Evolutionary conservation across 345 rosid species (phyloP), one percentile per base, ranked within the genome.

Genomic region (Eucalyptus coolabah): DNA sequence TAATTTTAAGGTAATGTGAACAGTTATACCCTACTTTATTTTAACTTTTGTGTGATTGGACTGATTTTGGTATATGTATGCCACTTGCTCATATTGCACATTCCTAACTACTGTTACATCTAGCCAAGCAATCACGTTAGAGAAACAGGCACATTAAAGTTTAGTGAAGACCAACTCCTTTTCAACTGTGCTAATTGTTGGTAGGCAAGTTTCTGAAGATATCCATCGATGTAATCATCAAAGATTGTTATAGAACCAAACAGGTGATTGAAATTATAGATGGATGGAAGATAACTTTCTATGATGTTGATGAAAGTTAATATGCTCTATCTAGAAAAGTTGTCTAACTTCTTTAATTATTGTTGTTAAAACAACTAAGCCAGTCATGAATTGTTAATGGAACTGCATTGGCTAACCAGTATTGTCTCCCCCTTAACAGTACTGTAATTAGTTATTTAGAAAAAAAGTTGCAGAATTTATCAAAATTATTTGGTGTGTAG

Each of bases 1-100:
- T 87, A 88, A 85, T 86, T 90, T 93, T 88, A 98, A 98, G 99
- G 99, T 96, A 95, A 37, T 21, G 63, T 63, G 86, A 67, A 88
- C 81, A 77, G 85, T 83, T n/a, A 26, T 81, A 7, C 67, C 60
- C 26, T 34, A 19, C 50, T 30, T 65, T 50, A 19, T 69, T 86
- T 53, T n/a, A 47, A 67, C 32, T 65, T 88, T 51, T 67, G 19
- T n/a, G 47, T 89, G 63, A 50, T 6, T 4, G 26, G 12, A 40
- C 23, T 77, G 85, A 23, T 77, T 77, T 40, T 77, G 42, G 45
- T 72, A 18, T 72, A 34, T 18, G 82, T 72, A 72, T 72, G 82
- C 82, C 44, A 72, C 82, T 72, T 72, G 26, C 82, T 34, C 44
- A 34, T 72, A 19, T 34, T 18, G 44, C 82, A 40, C 45, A 72